Conservation (phyloP, 2,329 filamentous ascomycete genomes). For the Colletotrichum chrysophilum region DNA sequence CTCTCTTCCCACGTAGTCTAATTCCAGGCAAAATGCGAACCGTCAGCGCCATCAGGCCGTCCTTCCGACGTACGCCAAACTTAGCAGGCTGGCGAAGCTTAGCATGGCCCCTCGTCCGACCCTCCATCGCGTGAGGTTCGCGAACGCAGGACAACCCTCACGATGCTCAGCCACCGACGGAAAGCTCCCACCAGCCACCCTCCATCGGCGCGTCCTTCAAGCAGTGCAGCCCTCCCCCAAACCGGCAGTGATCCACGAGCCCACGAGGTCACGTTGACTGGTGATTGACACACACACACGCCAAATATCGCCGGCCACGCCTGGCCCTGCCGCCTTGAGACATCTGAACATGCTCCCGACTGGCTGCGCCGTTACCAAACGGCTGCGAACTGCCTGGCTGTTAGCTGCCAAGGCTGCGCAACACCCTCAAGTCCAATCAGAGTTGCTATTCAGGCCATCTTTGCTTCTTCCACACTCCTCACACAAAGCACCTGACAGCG, state of each 20-base stretch:
- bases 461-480: conserved; percentile 15
- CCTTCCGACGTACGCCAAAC: neutral
- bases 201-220: neutral
- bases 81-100: neutral
- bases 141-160: neutral
- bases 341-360: neutral
- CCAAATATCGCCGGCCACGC: neutral
- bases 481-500: neutral
- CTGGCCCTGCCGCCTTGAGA: conserved; percentile 16
- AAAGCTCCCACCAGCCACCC: neutral
- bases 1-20: neutral
- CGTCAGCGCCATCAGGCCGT: neutral
- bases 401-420: neutral
- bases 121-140: neutral
- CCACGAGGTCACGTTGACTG: conserved; percentile 14
- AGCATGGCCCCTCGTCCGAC: neutral
- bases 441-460: neutral
- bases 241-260: conserved; percentile 10
- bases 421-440: conserved; percentile 1
- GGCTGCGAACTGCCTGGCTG: neutral
- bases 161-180: conserved; percentile 1
- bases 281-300: neutral
- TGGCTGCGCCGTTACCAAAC: neutral
- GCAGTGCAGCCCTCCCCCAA: neutral
- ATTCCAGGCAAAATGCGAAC: neutral